A percentile compares a stretch with the other conserved stretches of the same genome.
Conservation (phyloP, 2,329 filamentous ascomycete genomes). For the Pestalotiopsis sp. region DNA sequence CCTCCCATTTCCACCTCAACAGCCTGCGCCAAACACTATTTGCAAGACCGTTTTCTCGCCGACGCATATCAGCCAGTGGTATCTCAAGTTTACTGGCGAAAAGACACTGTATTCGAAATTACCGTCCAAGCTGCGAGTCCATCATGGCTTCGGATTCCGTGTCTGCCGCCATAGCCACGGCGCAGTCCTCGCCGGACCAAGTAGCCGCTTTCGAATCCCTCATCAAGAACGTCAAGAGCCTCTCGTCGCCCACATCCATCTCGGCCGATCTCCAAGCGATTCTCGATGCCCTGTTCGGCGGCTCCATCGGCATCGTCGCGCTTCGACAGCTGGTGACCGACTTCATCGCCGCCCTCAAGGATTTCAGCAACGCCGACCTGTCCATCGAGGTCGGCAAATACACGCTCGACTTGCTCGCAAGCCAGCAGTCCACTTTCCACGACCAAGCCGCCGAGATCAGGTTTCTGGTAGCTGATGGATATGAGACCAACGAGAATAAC, state of each 20-base stretch:
- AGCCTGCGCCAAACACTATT: too few relatives aligned
- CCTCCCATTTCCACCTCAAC: too few relatives aligned
- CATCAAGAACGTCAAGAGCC: slow-evolving; percentile 43
- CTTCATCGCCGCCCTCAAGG: slow-evolving; percentile 66
- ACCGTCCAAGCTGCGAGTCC: neutral
- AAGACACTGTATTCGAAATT: neutral
- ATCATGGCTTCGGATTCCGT: slow-evolving; percentile 39
- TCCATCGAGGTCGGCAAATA: slow-evolving; percentile 77
- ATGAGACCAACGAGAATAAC: slow-evolving; percentile 83
- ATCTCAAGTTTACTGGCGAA: too few relatives aligned
- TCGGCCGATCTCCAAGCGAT: slow-evolving; percentile 67
- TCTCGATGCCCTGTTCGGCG: slow-evolving; percentile 66
- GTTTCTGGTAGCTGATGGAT: slow-evolving; percentile 79
- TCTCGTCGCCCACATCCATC: slow-evolving; percentile 42
- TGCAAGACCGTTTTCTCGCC: too few relatives aligned
- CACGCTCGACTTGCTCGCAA: slow-evolving; percentile 67
- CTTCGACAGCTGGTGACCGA: slow-evolving; percentile 70
- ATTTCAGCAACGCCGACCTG: slow-evolving; percentile 62
- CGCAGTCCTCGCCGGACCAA: slow-evolving; percentile 42
- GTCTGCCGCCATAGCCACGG: slow-evolving; percentile 44
- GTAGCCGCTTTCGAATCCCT: slow-evolving; percentile 49
- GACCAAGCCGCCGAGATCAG: slow-evolving; percentile 83
- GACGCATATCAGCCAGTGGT: too few relatives aligned
- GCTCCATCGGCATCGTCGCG: slow-evolving; percentile 75
- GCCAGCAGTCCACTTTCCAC: slow-evolving; percentile 70